phyloP scores from a whole-genome alignment of 2,329 filamentous ascomycete genomes.

The Neonectria magnoliae region DNA sequence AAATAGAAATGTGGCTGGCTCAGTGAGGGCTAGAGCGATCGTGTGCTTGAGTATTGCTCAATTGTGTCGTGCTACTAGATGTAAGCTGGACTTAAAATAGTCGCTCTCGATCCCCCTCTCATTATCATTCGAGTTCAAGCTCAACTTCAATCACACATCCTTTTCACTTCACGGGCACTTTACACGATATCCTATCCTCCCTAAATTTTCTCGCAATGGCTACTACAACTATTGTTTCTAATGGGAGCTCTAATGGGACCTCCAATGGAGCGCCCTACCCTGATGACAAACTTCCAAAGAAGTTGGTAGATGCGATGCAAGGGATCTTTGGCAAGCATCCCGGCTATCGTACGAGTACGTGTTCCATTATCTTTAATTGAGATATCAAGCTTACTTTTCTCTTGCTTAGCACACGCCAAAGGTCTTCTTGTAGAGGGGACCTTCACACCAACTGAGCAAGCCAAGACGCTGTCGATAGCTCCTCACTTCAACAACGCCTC shows the following conservation, averaged over 20 bases:
- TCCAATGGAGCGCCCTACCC: not conserved
- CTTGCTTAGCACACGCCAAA: slow-evolving; percentile 21
- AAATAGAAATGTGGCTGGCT: not conserved
- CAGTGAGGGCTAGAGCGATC: not conserved
- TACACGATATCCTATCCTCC: not conserved
- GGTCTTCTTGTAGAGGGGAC: slow-evolving; percentile 23
- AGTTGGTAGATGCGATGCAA: slow-evolving; percentile 29
- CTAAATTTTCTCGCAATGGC: not conserved
- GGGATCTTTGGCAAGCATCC: slow-evolving; percentile 25
- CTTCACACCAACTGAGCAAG: slow-evolving; percentile 20
- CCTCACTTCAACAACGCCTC: slow-evolving; percentile 23
- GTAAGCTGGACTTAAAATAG: slow-evolving; percentile 1
- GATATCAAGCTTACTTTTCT: not conserved
- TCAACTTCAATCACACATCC: not conserved
- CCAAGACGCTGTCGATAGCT: slow-evolving; percentile 21
- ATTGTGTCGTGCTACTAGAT: not conserved
- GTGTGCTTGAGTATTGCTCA: not conserved
- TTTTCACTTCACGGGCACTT: not conserved
- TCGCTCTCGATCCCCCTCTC: not conserved
- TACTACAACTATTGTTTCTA: not conserved
- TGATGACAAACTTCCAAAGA: slow-evolving; percentile 6
- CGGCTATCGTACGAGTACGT: slow-evolving; percentile 27
- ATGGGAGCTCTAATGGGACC: not conserved
- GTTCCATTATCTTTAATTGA: accelerated
- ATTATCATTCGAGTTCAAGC: not conserved